phyloP scores from a whole-genome alignment of 148 eudicot genomes.

The Fagopyrum homotropicum region DNA sequence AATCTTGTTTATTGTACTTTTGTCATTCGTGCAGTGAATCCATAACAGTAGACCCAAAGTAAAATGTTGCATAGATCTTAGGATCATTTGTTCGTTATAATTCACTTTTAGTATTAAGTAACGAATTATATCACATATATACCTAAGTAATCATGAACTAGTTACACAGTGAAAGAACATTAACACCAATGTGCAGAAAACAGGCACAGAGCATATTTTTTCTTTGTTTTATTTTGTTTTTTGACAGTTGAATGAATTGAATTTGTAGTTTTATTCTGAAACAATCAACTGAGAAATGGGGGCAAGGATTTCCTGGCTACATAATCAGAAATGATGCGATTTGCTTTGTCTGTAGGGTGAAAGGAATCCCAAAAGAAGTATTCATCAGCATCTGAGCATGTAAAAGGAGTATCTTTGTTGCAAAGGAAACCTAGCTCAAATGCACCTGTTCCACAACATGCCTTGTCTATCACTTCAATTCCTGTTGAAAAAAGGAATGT shows the following conservation, averaged over 20 bases:
- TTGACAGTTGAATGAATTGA: not conserved
- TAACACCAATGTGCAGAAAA: not conserved
- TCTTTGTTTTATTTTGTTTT: not conserved
- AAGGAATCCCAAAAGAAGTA: constrained; percentile 50
- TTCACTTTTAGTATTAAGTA: too few relatives aligned
- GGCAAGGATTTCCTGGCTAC: not conserved
- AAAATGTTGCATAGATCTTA: too few relatives aligned
- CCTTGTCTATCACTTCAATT: constrained; percentile 38
- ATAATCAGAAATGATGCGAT: constrained; percentile 7
- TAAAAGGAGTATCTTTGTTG: constrained; percentile 18
- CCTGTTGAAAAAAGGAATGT: constrained; percentile 20
- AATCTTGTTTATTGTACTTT: too few relatives aligned
- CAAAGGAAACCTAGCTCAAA: constrained; percentile 28
- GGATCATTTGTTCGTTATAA: too few relatives aligned
- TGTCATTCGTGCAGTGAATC: too few relatives aligned
- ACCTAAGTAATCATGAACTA: too few relatives aligned
- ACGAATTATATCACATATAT: too few relatives aligned
- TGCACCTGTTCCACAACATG: constrained; percentile 53
- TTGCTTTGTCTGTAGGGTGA: constrained; percentile 40
- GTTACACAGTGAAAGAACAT: too few relatives aligned
- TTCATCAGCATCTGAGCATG: constrained; percentile 39
- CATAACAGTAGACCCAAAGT: too few relatives aligned
- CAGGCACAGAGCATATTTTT: not conserved
- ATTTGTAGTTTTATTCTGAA: not conserved
- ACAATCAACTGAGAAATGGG: constrained; percentile 8